Conservation (phyloP, 75 land plant species). For the Selaginella tamariscina region DNA sequence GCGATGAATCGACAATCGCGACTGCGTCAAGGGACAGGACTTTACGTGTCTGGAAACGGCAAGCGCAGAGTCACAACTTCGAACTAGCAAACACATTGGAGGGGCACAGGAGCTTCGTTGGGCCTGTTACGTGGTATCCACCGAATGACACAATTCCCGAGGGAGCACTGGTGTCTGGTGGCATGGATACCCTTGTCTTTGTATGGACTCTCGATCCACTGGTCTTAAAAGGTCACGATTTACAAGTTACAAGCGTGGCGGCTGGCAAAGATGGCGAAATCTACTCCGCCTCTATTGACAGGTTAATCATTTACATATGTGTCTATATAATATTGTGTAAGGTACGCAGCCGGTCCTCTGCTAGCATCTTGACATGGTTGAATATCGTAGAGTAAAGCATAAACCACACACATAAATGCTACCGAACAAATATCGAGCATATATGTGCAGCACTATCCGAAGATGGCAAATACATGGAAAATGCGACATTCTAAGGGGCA, state of each 20-base stretch:
- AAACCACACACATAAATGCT: too few species aligned
- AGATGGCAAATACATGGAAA: conserved; percentile 68
- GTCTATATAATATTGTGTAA: too few species aligned
- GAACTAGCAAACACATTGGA: conserved; percentile 39
- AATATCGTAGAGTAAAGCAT: too few species aligned
- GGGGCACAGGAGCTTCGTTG: conserved; percentile 90
- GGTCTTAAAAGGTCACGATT: conserved; percentile 62
- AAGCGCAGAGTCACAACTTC: conserved; percentile 28
- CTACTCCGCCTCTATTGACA: conserved; percentile 78
- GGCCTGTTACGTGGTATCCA: conserved; percentile 73
- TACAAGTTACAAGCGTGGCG: conserved; percentile 77
- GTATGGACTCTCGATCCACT: conserved; percentile 67
- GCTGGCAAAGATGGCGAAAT: conserved; percentile 60
- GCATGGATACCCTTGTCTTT: conserved; percentile 82
- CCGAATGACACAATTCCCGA: conserved; percentile 46
- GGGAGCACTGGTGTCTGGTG: conserved; percentile 90
- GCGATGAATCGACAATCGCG: conserved; percentile 51
- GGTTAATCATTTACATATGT: conserved; percentile 25
- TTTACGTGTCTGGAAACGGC: conserved; percentile 55
- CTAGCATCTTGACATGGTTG: too few species aligned
- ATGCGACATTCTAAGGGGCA: conserved; percentile 68
- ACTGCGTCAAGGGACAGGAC: conserved; percentile 89
- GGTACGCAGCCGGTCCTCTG: too few species aligned
- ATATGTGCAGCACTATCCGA: conserved; percentile 55
- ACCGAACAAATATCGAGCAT: too few species aligned